Base-by-base conservation (phyloP, 2,329 filamentous ascomycete species). In the Iodosphaeria phyllophila region DNA sequence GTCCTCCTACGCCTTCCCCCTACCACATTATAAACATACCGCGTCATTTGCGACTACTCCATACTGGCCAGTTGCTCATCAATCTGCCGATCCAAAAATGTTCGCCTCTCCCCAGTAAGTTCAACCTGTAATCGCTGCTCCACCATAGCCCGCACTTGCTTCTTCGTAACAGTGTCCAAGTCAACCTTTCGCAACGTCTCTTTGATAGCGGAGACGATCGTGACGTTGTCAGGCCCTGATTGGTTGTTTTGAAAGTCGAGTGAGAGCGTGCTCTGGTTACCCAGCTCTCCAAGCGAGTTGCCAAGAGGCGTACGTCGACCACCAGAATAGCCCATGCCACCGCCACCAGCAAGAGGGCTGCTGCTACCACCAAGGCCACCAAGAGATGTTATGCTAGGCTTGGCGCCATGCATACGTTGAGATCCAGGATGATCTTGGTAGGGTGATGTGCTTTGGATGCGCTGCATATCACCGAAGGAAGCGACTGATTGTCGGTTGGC, bases 91-190 rank as follows among this genome's bases (percentile, higher is more conserved):
- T 93, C 86, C 56, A 95, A 70, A 54, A 92, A 95, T 10, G 73
- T 72, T 46, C 77, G 72, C 48, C 82, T 74, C 50, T 93, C 84
- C 13, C 83, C 84, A 1, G 67, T 61, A 29, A 95, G 61, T 47
- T 92, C 83, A 4, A 78, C 86, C 55, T 93, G 86, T 32, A 98
- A 54, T 40, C 84, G 69, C 56, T 93, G 83, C 55, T 98, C 89
- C 8, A 92, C 83, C 22, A 95, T 63, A 4, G 79, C 84, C 25
- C 79, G 66, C 28, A 89, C 75, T 54, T 95, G 86, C 58, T 98
- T 98, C 71, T 95, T 98, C 5, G 89, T 98, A 23, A 95, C 80
- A n/a, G 67, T 86, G 47, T 98, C 89, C 20, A 98, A 60, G 48
- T 98, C 86, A 1, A 93, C 83, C 41, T 93, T 86, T 10, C 62